Conservation (phyloP, 257 asterid genomes). For the Voacanga thouarsii region DNA sequence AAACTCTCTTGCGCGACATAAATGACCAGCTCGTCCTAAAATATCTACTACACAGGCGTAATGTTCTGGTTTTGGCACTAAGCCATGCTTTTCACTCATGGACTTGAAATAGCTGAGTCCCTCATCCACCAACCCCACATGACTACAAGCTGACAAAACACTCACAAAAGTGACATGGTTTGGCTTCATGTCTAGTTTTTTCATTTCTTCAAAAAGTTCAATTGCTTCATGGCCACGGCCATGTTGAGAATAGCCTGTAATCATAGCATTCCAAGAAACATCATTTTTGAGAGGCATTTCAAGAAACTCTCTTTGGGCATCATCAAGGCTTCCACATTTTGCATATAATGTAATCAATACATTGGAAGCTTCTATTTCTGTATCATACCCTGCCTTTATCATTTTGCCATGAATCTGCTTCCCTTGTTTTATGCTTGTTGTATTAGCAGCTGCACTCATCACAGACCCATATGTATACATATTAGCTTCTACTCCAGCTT, state of each 20-base stretch:
- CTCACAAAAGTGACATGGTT: slow-evolving; percentile 72
- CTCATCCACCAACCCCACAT: slow-evolving; percentile 76
- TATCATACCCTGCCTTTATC: slow-evolving; percentile 50
- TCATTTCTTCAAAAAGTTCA: slow-evolving; percentile 71
- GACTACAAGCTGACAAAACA: slow-evolving; percentile 89
- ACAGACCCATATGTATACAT: slow-evolving; percentile 82
- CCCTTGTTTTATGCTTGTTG: slow-evolving; percentile 60
- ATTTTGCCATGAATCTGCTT: slow-evolving; percentile 64
- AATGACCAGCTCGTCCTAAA: slow-evolving; percentile 79
- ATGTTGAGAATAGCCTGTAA: slow-evolving; percentile 86
- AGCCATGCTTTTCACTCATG: slow-evolving; percentile 54
- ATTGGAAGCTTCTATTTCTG: slow-evolving; percentile 73
- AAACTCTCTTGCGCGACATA: slow-evolving; percentile 59
- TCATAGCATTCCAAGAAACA: slow-evolving; percentile 89
- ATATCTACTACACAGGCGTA: slow-evolving; percentile 83
- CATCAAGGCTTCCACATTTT: slow-evolving; percentile 70
- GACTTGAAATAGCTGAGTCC: slow-evolving; percentile 66
- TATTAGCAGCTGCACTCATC: slow-evolving; percentile 81
- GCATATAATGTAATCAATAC: slow-evolving; percentile 74
- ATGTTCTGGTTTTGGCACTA: slow-evolving; percentile 70
- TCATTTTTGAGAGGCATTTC: slow-evolving; percentile 65
- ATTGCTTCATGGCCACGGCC: slow-evolving; percentile 70
- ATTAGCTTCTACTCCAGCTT: slow-evolving; percentile 57
- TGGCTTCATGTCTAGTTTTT: slow-evolving; percentile 42
- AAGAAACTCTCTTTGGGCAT: slow-evolving; percentile 53